Percentiles rank a stretch among this genome's conserved stretches.
Conservation (phyloP, 371 early-diverging fungal species). For the Amoeboaphelidium occidentale region DNA sequence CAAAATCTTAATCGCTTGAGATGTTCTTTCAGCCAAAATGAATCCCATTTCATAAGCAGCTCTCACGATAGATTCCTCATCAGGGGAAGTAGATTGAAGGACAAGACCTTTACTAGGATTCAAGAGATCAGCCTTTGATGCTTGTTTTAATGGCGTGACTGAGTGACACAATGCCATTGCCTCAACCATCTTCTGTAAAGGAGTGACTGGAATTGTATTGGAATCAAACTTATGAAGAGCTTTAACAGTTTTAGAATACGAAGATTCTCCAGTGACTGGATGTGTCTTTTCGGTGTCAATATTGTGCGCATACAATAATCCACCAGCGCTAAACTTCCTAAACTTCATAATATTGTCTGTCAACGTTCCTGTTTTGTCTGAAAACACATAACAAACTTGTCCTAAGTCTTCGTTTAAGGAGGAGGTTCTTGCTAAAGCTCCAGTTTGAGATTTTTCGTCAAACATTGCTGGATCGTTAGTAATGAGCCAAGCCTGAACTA, state of each 20-base stretch:
- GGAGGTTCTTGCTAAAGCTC: conserved; percentile 10
- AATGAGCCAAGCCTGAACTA: conserved; percentile 12
- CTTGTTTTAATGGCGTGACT: not conserved
- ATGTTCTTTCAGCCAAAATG: conserved; percentile 1
- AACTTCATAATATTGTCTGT: conserved; percentile 21
- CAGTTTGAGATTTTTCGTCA: conserved; percentile 1
- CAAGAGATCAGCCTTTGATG: not conserved
- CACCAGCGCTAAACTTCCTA: conserved; percentile 3
- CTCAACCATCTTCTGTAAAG: not conserved
- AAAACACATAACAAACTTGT: conserved; percentile 15
- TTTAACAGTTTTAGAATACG: not conserved
- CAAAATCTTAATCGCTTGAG: not conserved
- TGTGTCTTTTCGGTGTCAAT: not conserved
- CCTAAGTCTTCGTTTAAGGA: conserved; percentile 21
- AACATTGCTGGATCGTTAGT: conserved; percentile 1
- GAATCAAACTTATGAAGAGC: not conserved
- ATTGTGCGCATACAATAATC: not conserved
- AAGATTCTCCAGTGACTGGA: conserved; percentile 6
- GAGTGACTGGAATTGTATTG: not conserved
- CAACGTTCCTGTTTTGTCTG: conserved; percentile 25
- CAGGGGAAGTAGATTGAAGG: not conserved
- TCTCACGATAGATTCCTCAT: not conserved
- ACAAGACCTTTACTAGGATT: not conserved
- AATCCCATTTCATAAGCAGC: not conserved
- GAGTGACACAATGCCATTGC: not conserved